Conservation (phyloP, 148 eudicot species). For the Polygonum aviculare region DNA sequence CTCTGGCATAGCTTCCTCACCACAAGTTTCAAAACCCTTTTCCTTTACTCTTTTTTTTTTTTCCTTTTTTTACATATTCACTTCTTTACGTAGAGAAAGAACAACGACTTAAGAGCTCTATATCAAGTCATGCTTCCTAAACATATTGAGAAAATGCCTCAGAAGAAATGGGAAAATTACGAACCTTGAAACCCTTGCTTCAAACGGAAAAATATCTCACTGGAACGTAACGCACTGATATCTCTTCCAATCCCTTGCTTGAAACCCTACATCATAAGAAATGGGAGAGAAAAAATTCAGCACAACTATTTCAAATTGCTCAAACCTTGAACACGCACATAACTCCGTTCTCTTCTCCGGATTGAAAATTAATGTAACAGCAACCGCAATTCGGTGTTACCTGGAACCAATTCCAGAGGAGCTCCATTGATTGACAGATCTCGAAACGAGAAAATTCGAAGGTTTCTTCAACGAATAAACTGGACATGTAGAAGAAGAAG, state of each 20-base stretch:
- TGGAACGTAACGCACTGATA: too few species aligned
- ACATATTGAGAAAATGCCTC: too few species aligned
- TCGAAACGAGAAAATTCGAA: neutral
- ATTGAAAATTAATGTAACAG: neutral
- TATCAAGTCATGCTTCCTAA: neutral
- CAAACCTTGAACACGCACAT: too few species aligned
- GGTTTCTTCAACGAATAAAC: neutral
- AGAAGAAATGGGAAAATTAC: too few species aligned
- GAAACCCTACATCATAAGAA: too few species aligned
- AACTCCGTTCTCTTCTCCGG: too few species aligned
- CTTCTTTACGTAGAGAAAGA: neutral
- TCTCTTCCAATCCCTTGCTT: too few species aligned
- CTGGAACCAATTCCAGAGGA: conserved; percentile 8
- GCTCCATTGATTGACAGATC: neutral
- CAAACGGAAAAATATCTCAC: too few species aligned
- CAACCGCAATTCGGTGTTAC: conserved; percentile 1
- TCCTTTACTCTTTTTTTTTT: neutral
- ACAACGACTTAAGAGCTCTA: neutral
- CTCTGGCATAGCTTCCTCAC: neutral
- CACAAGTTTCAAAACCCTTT: neutral
- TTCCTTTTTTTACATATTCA: neutral
- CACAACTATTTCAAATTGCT: too few species aligned
- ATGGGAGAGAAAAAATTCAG: too few species aligned
- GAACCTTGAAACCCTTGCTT: too few species aligned
- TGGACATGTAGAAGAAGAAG: conserved; percentile 12